Evolutionary conservation across 768 basidiomycete species (phyloP).

Genomic region (Termitomyces sp.): DNA sequence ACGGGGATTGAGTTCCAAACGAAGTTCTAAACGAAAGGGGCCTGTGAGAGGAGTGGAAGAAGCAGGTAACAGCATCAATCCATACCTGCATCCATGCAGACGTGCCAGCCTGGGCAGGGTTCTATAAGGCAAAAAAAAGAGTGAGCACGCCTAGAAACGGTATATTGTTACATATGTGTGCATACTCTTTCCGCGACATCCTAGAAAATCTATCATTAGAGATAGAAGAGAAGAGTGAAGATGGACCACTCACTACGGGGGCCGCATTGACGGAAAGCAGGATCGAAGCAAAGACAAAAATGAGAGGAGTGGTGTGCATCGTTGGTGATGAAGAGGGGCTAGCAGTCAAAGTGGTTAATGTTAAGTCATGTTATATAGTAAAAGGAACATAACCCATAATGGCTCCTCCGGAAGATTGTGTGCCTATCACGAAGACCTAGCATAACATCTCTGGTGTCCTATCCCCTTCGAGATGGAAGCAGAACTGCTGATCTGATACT

Average conservation of each 20-base stretch:
- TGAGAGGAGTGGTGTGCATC: slow-evolving; percentile 10
- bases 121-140: not conserved
- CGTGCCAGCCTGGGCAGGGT: not conserved
- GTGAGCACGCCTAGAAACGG: not conserved
- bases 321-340: slow-evolving; percentile 1
- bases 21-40: not conserved
- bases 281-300: slow-evolving; percentile 9
- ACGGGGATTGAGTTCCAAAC: not conserved
- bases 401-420: slow-evolving; percentile 14
- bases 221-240: not conserved
- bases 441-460: slow-evolving; percentile 10
- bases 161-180: not conserved
- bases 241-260: slow-evolving; percentile 10
- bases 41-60: not conserved
- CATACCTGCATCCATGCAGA: slow-evolving; percentile 3
- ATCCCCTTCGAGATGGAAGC: slow-evolving; percentile 16
- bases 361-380: slow-evolving; percentile 16
- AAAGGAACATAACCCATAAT: slow-evolving; percentile 13
- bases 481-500: slow-evolving; percentile 5
- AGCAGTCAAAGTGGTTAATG: slow-evolving; percentile 2
- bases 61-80: not conserved
- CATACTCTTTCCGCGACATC: slow-evolving; percentile 3
- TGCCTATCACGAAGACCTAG: slow-evolving; percentile 16
- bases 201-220: not conserved
- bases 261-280: slow-evolving; percentile 10